phyloP scores from a whole-genome alignment of 805 yeast genomes.

The Cyberlindnera bimundalis region DNA sequence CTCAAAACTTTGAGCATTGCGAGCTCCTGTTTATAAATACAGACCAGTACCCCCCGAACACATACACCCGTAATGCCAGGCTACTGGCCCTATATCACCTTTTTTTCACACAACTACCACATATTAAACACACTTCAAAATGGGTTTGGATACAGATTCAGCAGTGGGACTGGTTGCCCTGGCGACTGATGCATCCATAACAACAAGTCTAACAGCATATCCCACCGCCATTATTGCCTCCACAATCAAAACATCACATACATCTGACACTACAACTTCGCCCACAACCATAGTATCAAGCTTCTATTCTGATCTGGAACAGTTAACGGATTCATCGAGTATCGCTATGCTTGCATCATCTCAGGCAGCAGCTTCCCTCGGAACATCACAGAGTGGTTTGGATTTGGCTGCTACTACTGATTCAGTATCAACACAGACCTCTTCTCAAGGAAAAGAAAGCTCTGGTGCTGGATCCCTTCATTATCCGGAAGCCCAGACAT shows the following conservation, averaged over 20 bases:
- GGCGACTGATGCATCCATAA: constrained; percentile 9
- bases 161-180: constrained; percentile 7
- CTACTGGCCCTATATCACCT: too few relatives aligned
- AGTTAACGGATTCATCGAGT: constrained; percentile 20
- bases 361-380: constrained; percentile 3
- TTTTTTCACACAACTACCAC: too few relatives aligned
- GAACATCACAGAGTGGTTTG: background rate
- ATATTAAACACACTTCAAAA: too few relatives aligned
- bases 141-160: constrained; percentile 9
- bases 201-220: background rate
- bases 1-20: too few relatives aligned
- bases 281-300: constrained; percentile 11
- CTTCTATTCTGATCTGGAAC: constrained; percentile 22
- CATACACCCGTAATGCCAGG: too few relatives aligned
- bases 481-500: background rate
- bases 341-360: constrained; percentile 13
- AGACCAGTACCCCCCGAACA: too few relatives aligned
- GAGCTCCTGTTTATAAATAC: too few relatives aligned
- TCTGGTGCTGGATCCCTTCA: constrained; percentile 9
- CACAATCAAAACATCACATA: constrained; percentile 1
- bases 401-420: constrained; percentile 1
- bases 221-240: constrained; percentile 11
- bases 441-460: constrained; percentile 6
- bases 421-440: background rate
- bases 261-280: constrained; percentile 3